Conservation (phyloP, 495 filamentous ascomycete genomes). For the Gamarada debralockiae region DNA sequence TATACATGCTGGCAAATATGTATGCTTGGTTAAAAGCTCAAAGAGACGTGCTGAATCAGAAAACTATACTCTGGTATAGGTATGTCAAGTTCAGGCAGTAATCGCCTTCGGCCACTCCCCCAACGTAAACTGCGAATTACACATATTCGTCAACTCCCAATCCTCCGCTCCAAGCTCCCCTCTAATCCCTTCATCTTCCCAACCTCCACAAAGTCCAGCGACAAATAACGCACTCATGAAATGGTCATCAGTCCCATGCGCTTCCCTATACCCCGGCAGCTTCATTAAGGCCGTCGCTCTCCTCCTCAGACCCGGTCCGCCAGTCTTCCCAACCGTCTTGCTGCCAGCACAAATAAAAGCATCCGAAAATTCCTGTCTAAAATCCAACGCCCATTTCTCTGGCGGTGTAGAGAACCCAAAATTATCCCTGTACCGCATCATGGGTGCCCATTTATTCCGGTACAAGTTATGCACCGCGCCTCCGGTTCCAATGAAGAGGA, state of each 20-base stretch:
- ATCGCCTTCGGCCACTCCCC: conserved; percentile 21
- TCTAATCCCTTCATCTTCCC: conserved; percentile 40
- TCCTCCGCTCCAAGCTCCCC: conserved; percentile 49
- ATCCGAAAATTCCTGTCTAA: conserved; percentile 57
- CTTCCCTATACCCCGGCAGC: conserved; percentile 54
- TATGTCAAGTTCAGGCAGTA: too few relatives aligned
- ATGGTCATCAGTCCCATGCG: conserved; percentile 62
- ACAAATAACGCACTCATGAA: conserved; percentile 58
- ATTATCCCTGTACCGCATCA: conserved; percentile 56
- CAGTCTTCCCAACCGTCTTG: conserved; percentile 37
- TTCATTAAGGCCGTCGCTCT: conserved; percentile 57
- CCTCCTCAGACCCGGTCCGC: conserved; percentile 41
- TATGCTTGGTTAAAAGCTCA: too few relatives aligned
- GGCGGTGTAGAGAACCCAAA: conserved; percentile 55
- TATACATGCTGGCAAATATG: too few relatives aligned
- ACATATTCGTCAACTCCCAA: conserved; percentile 65
- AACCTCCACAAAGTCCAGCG: conserved; percentile 47
- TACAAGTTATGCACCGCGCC: conserved; percentile 63
- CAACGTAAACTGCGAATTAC: conserved; percentile 55
- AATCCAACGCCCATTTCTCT: conserved; percentile 52
- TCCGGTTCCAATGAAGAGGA: conserved; percentile 56
- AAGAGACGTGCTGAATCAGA: too few relatives aligned
- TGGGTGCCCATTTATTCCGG: conserved; percentile 56
- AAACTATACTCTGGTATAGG: too few relatives aligned
- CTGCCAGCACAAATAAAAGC: too few relatives aligned